Conservation (phyloP, 2,329 filamentous ascomycete species). For the Aspergillus japonicus region DNA sequence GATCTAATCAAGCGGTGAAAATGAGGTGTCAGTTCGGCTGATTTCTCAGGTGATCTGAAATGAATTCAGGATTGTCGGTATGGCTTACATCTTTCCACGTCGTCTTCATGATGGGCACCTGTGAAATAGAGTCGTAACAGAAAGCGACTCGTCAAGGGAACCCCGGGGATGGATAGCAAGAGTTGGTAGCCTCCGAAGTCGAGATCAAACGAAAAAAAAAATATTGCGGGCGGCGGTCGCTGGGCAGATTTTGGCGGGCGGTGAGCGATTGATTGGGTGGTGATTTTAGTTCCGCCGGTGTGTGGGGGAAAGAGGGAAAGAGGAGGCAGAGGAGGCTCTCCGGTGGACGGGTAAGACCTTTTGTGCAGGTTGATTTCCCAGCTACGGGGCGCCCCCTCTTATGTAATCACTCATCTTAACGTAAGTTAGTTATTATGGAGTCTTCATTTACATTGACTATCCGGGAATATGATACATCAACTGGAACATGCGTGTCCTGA, state of each 20-base stretch:
- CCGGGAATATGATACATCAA: slow-evolving; percentile 25
- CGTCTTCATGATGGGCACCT: slow-evolving; percentile 54
- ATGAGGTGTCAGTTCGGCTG: slow-evolving; percentile 30
- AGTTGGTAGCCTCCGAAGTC: slow-evolving; percentile 8
- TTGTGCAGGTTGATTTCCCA: neutral
- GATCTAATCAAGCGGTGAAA: slow-evolving; percentile 54
- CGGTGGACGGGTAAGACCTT: neutral
- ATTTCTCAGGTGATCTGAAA: neutral
- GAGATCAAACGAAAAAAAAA: slow-evolving; percentile 18
- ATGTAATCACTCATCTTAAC: neutral
- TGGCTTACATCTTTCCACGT: slow-evolving; percentile 57
- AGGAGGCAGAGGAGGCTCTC: neutral
- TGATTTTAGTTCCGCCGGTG: neutral
- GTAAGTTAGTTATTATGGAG: slow-evolving; percentile 5
- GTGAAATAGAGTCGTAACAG: slow-evolving; percentile 22
- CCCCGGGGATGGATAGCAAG: slow-evolving; percentile 1
- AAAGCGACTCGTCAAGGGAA: slow-evolving; percentile 6
- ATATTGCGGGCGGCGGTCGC: slow-evolving; percentile 18
- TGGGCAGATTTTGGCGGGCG: slow-evolving; percentile 22
- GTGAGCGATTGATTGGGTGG: slow-evolving; percentile 8
- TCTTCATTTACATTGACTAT: slow-evolving; percentile 26
- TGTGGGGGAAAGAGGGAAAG: neutral
- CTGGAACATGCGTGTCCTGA: slow-evolving; percentile 18
- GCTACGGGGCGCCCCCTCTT: neutral
- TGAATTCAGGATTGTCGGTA: neutral